Conservation (phyloP, 2,329 filamentous ascomycete species). For the Corynespora cassiicola region DNA sequence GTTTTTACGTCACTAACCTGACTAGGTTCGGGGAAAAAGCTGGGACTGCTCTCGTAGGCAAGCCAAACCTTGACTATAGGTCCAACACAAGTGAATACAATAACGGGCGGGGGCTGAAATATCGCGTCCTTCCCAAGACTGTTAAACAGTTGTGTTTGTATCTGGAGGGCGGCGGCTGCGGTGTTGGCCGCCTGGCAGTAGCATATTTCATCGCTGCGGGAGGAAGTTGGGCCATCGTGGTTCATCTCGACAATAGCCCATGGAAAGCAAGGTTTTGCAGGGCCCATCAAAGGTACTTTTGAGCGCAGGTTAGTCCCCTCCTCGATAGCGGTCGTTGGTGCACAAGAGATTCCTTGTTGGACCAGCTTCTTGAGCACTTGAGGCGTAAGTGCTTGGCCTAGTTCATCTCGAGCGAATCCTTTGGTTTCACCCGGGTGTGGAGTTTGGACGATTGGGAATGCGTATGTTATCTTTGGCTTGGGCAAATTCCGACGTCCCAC, state of each 20-base stretch:
- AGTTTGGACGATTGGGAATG: conserved; percentile 8
- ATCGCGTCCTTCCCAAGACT: background rate
- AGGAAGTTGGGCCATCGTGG: background rate
- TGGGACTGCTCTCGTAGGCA: conserved; percentile 5
- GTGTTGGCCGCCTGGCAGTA: conserved; percentile 18
- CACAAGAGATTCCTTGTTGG: conserved; percentile 2
- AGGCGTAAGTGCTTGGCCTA: conserved; percentile 4
- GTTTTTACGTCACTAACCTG: conserved; percentile 6
- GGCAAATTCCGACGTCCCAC: conserved; percentile 4
- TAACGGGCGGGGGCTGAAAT: conserved; percentile 2
- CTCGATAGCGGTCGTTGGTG: conserved; percentile 9
- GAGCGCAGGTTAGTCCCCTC: background rate
- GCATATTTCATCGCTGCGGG: conserved; percentile 4
- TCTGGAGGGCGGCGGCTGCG: conserved; percentile 12
- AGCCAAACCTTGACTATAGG: conserved; percentile 17
- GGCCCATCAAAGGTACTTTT: background rate
- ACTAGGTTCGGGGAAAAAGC: background rate
- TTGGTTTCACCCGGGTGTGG: background rate
- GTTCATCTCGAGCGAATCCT: conserved; percentile 7
- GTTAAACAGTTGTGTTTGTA: conserved; percentile 9
- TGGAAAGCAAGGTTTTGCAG: conserved; percentile 11
- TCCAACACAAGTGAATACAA: conserved; percentile 15
- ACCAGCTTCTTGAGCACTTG: conserved; percentile 2
- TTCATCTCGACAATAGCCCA: conserved; percentile 17
- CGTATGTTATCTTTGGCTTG: conserved; percentile 11